These are phyloP conservation scores for Penicillium goetzii DNA, from an alignment of 495 filamentous ascomycete genomes.

Conservation along the genomic window DNA sequence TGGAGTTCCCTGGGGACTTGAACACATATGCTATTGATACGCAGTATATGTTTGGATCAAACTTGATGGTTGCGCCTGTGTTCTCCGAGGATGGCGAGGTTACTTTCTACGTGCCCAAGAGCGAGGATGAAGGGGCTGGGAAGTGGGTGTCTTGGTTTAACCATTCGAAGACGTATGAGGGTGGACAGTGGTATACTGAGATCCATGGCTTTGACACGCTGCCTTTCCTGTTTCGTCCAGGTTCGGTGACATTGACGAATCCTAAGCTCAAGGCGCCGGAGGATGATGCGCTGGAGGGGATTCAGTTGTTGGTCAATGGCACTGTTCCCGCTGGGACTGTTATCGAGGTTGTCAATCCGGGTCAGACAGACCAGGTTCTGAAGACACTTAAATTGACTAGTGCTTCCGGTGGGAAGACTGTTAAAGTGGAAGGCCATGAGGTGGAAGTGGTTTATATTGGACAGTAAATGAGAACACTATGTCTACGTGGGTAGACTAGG, in stretches of 20 bases:
- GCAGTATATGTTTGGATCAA: conserved; percentile 67
- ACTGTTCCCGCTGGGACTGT: conserved; percentile 23
- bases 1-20: conserved; percentile 68
- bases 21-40: conserved; percentile 65
- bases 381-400: conserved; percentile 30
- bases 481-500: not conserved
- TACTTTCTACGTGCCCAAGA: conserved; percentile 62
- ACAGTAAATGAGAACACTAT: not conserved
- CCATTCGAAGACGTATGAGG: conserved; percentile 44
- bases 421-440: conserved; percentile 21
- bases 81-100: conserved; percentile 62
- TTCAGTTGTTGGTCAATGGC: conserved; percentile 48
- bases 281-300: conserved; percentile 40
- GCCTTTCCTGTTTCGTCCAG: conserved; percentile 45
- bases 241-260: conserved; percentile 42
- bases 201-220: conserved; percentile 48
- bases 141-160: conserved; percentile 58
- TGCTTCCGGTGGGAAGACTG: conserved; percentile 18
- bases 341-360: conserved; percentile 44
- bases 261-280: conserved; percentile 39
- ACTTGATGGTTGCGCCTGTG: conserved; percentile 61
- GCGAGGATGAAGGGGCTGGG: conserved; percentile 42
- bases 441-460: conserved; percentile 26
- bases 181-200: conserved; percentile 47
- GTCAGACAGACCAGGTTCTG: conserved; percentile 37